Evolutionary conservation across 345 rosid species (phyloP), one percentile per base, ranked within the genome.

Genomic region (Turritis glabra): DNA sequence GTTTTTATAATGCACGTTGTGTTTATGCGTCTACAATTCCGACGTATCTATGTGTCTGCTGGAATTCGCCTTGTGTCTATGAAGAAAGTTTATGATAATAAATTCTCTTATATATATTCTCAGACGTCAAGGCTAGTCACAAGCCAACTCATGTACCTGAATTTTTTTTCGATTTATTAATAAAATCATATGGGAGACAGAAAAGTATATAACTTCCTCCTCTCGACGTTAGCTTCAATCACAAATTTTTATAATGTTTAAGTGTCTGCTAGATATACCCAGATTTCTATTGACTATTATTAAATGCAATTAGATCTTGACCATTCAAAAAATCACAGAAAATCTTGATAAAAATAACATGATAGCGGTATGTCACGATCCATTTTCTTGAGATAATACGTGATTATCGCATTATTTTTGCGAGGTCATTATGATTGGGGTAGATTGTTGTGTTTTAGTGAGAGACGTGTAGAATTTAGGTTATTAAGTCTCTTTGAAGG

Each of bases 221-320:
- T 47, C 3, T 47, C 3, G 38, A n/a, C 26, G 32, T 44, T 18
- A 64, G 13, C 23, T 38, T 23, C 13, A 48, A 8, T 61, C 22
- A 47, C 29, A 47, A 27, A 8, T 0, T 58, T 12, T 64, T 46
- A 30, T 50, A 66, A 33, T 50, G 10, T 33, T 50, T 66, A 3
- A 9, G 40, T 8, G 51, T 67, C 72, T 67, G 48, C 37, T 53
- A 30, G 15, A n/a, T n/a, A n/a, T n/a, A n/a, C n/a, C n/a, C n/a
- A n/a, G n/a, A 10, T 33, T 33, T 32, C 8, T 11, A 6, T 6
- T 18, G 44, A 35, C 26, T 5, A 18, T 33, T 58, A 58, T 19
- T 33, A 6, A 18, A 58, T 21, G 26, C 44, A 58, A 57, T 11
- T 19, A 11, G 40, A 30, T 30, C 40, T 55, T 29, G 7, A 55